A percentile compares a stretch with the other conserved stretches of the same genome.
Evolutionary conservation across 2,329 filamentous ascomycete genomes (phyloP).

Genomic region (Cladosporium halotolerans): DNA sequence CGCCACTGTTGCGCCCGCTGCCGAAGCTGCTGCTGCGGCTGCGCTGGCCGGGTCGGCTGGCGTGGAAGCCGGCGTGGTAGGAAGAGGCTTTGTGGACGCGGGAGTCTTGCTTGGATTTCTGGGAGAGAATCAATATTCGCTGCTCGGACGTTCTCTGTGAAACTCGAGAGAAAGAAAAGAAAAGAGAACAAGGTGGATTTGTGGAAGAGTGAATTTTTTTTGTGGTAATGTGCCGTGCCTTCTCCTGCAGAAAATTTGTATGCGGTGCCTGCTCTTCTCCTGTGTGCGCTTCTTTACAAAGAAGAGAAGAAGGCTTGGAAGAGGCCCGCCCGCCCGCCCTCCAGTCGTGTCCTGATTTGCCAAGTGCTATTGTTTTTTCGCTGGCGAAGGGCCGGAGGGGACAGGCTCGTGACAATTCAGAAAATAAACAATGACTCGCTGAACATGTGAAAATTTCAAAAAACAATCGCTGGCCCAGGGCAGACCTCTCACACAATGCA

Average conservation of each 20-base stretch:
- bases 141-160: neutral
- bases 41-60: constrained; percentile 7
- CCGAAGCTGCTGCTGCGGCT: constrained; percentile 8
- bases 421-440: neutral
- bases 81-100: constrained; percentile 7
- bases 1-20: neutral
- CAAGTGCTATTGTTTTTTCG: neutral
- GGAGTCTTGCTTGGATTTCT: neutral
- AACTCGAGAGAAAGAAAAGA: neutral
- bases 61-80: constrained; percentile 4
- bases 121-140: neutral
- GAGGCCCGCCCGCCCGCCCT: neutral
- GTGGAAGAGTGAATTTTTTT: neutral
- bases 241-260: neutral
- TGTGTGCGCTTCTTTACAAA: neutral
- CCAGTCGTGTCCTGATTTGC: neutral
- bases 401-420: neutral
- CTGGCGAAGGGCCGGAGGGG: too few species aligned
- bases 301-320: neutral
- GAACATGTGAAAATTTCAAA: neutral
- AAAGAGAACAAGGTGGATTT: neutral
- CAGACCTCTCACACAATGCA: constrained; percentile 7
- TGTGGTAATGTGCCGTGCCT: too few species aligned
- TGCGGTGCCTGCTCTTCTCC: neutral
- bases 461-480: constrained; percentile 4